Conservation (phyloP, 352 stramenopile species). For the Thalassiosira livingstoniorum region DNA sequence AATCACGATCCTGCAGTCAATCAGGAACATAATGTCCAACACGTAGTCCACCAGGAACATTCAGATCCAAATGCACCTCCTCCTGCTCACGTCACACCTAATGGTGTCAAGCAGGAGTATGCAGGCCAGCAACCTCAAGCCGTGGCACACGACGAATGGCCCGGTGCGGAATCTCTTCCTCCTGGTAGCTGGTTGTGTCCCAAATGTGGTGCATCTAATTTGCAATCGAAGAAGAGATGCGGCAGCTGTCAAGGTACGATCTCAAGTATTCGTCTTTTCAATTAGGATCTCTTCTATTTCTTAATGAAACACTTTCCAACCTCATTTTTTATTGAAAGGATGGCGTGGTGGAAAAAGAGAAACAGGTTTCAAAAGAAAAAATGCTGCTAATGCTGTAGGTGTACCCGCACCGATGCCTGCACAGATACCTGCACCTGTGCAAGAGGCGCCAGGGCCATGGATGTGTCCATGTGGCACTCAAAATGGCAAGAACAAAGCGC, state of each 20-base stretch:
- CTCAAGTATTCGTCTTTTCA: background rate
- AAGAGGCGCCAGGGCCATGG: slow-evolving; percentile 7
- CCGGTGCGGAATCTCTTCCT: too few species aligned
- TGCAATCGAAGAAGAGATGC: slow-evolving; percentile 6
- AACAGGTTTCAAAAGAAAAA: background rate
- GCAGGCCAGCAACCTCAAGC: too few species aligned
- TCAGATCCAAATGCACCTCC: too few species aligned
- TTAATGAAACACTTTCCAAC: too few species aligned
- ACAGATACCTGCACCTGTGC: background rate
- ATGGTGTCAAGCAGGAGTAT: too few species aligned
- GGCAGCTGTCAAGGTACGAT: slow-evolving; percentile 12
- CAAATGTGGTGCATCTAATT: slow-evolving; percentile 13
- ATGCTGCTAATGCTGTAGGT: slow-evolving; percentile 1
- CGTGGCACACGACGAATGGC: too few species aligned
- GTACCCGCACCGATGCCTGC: background rate
- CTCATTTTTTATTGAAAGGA: too few species aligned
- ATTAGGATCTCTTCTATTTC: background rate
- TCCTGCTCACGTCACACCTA: too few species aligned
- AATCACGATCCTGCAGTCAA: too few species aligned
- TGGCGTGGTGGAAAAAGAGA: background rate
- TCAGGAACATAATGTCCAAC: too few species aligned
- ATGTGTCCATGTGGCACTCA: slow-evolving; percentile 1
- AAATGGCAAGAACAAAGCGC: slow-evolving; percentile 14
- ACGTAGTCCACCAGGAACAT: too few species aligned
- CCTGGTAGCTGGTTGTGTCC: slow-evolving; percentile 9